These are phyloP conservation scores for Acanthamoeba royreba DNA, from an alignment of 208 protist genomes.

Conservation along the genomic window DNA sequence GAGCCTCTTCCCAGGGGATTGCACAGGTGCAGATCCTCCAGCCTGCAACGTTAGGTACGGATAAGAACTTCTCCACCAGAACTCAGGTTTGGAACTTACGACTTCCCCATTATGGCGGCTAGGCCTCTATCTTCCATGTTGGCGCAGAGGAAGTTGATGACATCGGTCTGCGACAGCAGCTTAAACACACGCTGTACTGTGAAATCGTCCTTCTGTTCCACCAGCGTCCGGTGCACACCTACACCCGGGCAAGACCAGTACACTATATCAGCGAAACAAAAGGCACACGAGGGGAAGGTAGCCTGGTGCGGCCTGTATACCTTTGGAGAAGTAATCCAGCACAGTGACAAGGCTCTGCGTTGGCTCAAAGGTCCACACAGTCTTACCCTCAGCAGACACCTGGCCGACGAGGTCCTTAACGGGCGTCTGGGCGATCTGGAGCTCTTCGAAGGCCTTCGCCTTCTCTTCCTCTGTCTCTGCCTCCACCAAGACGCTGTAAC, in stretches of 20 bases:
- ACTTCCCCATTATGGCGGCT: background rate
- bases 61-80: no score
- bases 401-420: conserved; percentile 18
- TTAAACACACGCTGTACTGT: background rate
- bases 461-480: background rate
- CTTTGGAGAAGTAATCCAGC: background rate
- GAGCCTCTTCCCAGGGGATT: background rate
- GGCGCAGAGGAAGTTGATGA: background rate
- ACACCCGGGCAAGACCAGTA: no score
- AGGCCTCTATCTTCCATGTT: background rate
- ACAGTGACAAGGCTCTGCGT: background rate
- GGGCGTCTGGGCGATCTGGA: background rate
- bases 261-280: no score
- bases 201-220: background rate
- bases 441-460: background rate
- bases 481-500: background rate
- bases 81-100: no score
- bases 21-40: background rate
- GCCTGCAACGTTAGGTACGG: background rate
- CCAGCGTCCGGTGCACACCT: background rate
- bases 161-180: background rate
- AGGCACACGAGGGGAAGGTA: no score
- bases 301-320: background rate
- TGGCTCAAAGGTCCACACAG: background rate
- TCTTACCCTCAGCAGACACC: background rate